Conservation (phyloP, 2,329 filamentous ascomycete genomes). For the Cryoendolithus antarcticus region DNA sequence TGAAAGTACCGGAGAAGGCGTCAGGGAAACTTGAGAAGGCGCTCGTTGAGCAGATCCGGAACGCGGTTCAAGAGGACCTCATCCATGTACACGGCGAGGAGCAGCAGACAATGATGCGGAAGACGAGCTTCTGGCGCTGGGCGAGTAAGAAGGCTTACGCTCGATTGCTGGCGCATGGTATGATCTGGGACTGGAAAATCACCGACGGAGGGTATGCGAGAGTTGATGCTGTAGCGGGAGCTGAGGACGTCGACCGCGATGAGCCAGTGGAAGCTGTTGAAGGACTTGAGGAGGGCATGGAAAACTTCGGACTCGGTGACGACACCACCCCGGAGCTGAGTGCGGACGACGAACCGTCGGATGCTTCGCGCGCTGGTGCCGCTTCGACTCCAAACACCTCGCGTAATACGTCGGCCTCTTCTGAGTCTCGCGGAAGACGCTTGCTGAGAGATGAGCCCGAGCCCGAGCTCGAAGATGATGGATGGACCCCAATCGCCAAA, state of each 20-base stretch:
- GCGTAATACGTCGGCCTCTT: constrained; percentile 2
- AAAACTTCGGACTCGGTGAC: neutral
- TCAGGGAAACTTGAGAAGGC: constrained; percentile 18
- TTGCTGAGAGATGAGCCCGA: neutral
- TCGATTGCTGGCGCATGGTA: constrained; percentile 14
- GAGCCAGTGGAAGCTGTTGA: constrained; percentile 4
- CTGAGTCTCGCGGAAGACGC: neutral
- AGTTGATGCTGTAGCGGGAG: no score
- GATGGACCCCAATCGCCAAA: constrained; percentile 12
- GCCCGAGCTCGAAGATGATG: constrained; percentile 7
- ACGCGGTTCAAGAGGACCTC: constrained; percentile 24
- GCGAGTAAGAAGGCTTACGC: constrained; percentile 26
- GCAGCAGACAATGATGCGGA: constrained; percentile 31
- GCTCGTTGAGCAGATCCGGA: constrained; percentile 20
- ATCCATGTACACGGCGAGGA: constrained; percentile 29
- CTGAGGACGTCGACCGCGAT: constrained; percentile 1
- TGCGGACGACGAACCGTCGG: constrained; percentile 6
- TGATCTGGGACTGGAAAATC: constrained; percentile 13
- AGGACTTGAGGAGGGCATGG: neutral
- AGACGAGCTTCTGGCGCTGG: constrained; percentile 37
- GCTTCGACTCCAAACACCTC: constrained; percentile 4
- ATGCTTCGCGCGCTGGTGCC: constrained; percentile 4
- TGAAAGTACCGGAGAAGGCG: constrained; percentile 21
- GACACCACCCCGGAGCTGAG: constrained; percentile 5
- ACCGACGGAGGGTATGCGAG: constrained; percentile 1